phyloP scores from a whole-genome alignment of 352 stramenopile species.

The Phytophthora fragariaefolia region DNA sequence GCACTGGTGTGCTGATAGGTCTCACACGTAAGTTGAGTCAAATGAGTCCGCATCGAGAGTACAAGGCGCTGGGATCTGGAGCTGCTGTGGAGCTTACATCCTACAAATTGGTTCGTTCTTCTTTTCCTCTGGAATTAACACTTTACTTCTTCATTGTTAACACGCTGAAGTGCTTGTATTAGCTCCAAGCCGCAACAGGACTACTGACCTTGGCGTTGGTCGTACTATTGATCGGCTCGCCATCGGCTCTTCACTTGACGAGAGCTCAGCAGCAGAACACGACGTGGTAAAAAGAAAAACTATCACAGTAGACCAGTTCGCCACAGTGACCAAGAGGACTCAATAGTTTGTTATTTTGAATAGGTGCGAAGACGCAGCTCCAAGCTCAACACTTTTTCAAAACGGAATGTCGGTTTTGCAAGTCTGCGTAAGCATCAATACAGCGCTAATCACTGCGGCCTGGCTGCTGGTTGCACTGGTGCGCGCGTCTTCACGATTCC shows the following conservation, averaged over 20 bases:
- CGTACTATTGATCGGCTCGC: conserved; percentile 48
- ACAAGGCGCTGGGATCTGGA: conserved; percentile 21
- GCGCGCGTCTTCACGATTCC: not conserved
- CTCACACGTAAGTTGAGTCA: conserved; percentile 52
- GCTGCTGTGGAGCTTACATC: conserved; percentile 16
- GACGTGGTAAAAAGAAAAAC: conserved; percentile 41
- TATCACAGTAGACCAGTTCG: not conserved
- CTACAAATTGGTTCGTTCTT: conserved; percentile 29
- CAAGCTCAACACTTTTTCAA: conserved; percentile 27
- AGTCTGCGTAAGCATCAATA: conserved; percentile 46
- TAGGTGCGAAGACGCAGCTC: conserved; percentile 39
- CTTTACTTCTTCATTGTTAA: conserved; percentile 3
- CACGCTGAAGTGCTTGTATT: not conserved
- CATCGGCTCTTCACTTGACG: conserved; percentile 51
- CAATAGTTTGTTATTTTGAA: not conserved
- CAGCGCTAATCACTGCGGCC: conserved; percentile 47
- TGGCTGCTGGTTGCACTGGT: conserved; percentile 70
- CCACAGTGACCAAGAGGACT: not conserved
- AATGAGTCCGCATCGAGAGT: conserved; percentile 21
- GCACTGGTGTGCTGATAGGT: conserved; percentile 62
- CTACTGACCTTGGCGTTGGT: conserved; percentile 44
- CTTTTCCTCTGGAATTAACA: not conserved
- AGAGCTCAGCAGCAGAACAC: conserved; percentile 40
- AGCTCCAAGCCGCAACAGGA: conserved; percentile 45
- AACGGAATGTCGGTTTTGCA: conserved; percentile 35